Percentiles rank a stretch among this genome's conserved stretches.
These are phyloP conservation scores for Calonectria pteridis DNA, from an alignment of 2,329 filamentous ascomycete genomes.

Conservation along the genomic window DNA sequence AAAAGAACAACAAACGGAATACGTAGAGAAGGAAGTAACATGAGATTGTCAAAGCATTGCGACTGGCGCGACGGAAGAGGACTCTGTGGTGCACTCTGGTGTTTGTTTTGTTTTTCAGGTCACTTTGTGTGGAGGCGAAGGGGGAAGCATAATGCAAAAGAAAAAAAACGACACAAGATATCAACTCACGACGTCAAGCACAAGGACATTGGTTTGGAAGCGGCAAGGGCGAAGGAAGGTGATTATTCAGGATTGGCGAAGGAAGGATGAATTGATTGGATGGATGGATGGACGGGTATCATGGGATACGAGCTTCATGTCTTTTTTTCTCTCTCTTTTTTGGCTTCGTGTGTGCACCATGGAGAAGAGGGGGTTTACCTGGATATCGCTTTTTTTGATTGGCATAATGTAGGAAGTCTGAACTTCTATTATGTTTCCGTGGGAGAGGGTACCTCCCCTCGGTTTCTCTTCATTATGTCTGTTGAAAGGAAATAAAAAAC, in stretches of 20 bases:
- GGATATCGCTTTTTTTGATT: constrained; percentile 44
- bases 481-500: neutral
- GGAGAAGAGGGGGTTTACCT: constrained; percentile 28
- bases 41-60: constrained; percentile 41
- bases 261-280: constrained; percentile 24
- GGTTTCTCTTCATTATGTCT: constrained; percentile 8
- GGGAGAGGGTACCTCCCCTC: constrained; percentile 8
- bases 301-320: constrained; percentile 27
- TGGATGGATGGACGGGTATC: constrained; percentile 15
- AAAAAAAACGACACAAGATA: constrained; percentile 35
- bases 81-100: constrained; percentile 35
- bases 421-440: constrained; percentile 35
- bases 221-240: constrained; percentile 23
- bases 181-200: constrained; percentile 37
- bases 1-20: neutral
- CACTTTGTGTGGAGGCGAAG: constrained; percentile 36
- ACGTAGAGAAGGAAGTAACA: neutral
- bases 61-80: constrained; percentile 39
- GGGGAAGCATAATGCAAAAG: constrained; percentile 31
- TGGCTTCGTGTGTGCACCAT: constrained; percentile 8
- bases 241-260: constrained; percentile 35
- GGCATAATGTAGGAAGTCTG: constrained; percentile 36
- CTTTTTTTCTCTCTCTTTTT: constrained; percentile 17
- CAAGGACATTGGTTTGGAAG: constrained; percentile 10
- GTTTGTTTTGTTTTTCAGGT: constrained; percentile 32